phyloP scores from a whole-genome alignment of 139 green algal species.

The Chlamydomonas sphaeroides region DNA sequence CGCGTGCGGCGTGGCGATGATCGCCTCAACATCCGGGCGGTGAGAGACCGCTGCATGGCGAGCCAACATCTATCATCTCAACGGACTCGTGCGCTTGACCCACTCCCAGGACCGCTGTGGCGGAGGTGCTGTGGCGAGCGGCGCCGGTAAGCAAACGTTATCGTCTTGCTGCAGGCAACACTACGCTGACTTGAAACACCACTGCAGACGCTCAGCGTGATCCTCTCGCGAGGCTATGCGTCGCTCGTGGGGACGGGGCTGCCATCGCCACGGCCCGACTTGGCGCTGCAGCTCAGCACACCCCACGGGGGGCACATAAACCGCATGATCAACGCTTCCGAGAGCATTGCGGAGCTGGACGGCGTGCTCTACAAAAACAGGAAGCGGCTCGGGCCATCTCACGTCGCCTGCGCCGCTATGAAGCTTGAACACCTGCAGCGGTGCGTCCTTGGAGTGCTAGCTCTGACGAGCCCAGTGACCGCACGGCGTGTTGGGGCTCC shows the following conservation, averaged over 20 bases:
- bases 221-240: not conserved
- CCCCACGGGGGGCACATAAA: constrained; percentile 28
- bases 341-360: constrained; percentile 31
- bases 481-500: too few relatives aligned
- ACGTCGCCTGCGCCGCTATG: constrained; percentile 5
- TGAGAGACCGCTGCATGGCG: not conserved
- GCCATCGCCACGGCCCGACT: constrained; percentile 16
- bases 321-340: constrained; percentile 2
- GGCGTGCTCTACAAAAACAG: not conserved
- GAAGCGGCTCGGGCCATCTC: constrained; percentile 2
- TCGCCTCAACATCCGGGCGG: not conserved
- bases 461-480: too few relatives aligned
- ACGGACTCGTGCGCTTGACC: not conserved
- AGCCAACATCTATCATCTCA: not conserved
- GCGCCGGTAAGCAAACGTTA: too few relatives aligned
- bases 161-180: too few relatives aligned
- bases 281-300: constrained; percentile 29
- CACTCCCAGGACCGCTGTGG: too few relatives aligned
- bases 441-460: not conserved
- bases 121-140: too few relatives aligned
- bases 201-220: not conserved
- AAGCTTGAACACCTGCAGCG: constrained; percentile 10
- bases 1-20: not conserved
- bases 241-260: constrained; percentile 22
- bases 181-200: too few relatives aligned